Conservation (phyloP, 345 rosid species). For the Erysimum cheiranthoides region DNA sequence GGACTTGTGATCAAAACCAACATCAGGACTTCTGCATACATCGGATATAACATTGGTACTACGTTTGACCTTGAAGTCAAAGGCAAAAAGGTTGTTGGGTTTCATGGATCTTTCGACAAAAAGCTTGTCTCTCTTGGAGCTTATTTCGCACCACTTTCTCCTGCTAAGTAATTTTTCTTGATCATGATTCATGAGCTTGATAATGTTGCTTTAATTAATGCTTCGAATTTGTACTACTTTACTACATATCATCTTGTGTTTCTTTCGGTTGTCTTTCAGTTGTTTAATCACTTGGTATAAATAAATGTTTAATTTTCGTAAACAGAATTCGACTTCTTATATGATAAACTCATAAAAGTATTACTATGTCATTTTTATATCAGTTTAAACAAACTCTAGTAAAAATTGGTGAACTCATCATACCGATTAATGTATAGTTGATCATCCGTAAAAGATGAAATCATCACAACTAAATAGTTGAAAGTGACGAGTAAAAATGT, state of each 20-base stretch:
- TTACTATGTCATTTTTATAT: no score
- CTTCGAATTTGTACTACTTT: background rate
- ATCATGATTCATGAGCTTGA: background rate
- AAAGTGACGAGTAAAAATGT: no score
- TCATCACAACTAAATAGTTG: no score
- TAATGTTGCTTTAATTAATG: background rate
- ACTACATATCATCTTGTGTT: background rate
- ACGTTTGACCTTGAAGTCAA: conserved; percentile 25
- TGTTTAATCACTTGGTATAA: background rate
- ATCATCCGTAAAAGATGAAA: no score
- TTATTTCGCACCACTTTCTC: conserved; percentile 26
- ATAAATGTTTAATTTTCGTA: background rate
- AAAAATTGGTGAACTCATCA: no score
- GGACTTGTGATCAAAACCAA: conserved; percentile 42
- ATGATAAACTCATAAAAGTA: no score
- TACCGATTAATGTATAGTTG: no score
- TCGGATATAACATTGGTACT: conserved; percentile 30
- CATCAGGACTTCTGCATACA: conserved; percentile 22
- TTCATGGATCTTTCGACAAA: conserved; percentile 37
- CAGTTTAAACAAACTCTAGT: no score
- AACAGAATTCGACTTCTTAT: background rate
- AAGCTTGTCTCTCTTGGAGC: conserved; percentile 41
- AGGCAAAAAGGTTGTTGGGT: conserved; percentile 37
- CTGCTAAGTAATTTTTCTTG: background rate
- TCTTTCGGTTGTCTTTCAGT: background rate